Percentiles rank a stretch among this genome's conserved stretches.
Conservation (phyloP, 2,329 filamentous ascomycete species). For the Botryosphaeria dothidea region DNA sequence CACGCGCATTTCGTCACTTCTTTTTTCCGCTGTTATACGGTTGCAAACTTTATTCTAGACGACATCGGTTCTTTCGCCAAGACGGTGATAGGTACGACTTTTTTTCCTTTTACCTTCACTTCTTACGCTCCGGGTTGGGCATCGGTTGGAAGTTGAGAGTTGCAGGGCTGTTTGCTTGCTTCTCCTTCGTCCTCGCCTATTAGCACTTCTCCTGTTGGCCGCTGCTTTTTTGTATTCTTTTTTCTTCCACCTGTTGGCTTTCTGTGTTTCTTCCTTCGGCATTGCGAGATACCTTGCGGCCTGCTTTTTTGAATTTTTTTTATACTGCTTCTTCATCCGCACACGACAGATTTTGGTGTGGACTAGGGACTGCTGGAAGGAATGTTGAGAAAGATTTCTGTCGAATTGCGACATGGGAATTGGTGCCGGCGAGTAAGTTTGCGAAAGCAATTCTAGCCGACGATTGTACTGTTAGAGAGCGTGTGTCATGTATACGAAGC, state of each 20-base stretch:
- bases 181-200: background rate
- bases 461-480: background rate
- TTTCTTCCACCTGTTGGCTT: background rate
- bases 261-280: background rate
- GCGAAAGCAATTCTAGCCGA: background rate
- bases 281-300: constrained; percentile 15
- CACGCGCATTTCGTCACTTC: background rate
- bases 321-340: no score
- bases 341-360: background rate
- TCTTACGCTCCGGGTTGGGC: no score
- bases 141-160: background rate
- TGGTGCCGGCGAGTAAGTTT: no score
- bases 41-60: constrained; percentile 8
- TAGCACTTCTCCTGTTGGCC: background rate
- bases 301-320: background rate
- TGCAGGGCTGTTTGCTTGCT: background rate
- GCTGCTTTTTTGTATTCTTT: background rate
- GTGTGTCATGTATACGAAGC: background rate
- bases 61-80: background rate
- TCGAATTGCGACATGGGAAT: no score
- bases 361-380: background rate
- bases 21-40: background rate
- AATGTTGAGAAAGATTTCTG: background rate
- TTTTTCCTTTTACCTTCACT: background rate
- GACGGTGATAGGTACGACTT: background rate